phyloP scores from a whole-genome alignment of 495 filamentous ascomycete species.

The Talaromyces ruber region DNA sequence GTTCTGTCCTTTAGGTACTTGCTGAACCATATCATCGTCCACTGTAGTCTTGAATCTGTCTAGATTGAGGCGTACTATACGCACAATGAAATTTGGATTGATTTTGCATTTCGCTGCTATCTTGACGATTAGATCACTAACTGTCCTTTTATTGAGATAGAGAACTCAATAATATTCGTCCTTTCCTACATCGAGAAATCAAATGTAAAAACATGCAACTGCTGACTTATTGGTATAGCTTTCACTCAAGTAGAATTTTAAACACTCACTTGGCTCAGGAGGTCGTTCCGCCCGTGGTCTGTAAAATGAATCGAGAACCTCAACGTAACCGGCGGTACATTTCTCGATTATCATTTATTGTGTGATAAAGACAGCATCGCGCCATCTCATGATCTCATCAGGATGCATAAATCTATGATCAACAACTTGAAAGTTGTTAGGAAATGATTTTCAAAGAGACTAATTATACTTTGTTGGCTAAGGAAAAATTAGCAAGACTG shows the following conservation, averaged over 20 bases:
- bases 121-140: constrained; percentile 57
- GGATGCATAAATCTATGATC: constrained; percentile 4
- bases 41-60: constrained; percentile 73
- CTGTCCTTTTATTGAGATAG: constrained; percentile 70
- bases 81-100: constrained; percentile 57
- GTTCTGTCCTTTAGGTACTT: constrained; percentile 86
- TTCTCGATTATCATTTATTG: constrained; percentile 39
- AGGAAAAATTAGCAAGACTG: constrained; percentile 25
- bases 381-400: constrained; percentile 15
- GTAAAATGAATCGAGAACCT: constrained; percentile 78
- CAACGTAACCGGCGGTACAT: constrained; percentile 65
- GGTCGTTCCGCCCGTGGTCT: constrained; percentile 65
- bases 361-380: constrained; percentile 12
- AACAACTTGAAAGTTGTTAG: constrained; percentile 13
- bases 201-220: constrained; percentile 85
- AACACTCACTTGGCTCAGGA: constrained; percentile 57
- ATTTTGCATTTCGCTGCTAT: constrained; percentile 72
- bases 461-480: constrained; percentile 57
- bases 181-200: constrained; percentile 44
- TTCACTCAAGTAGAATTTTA: neutral
- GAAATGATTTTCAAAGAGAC: constrained; percentile 36
- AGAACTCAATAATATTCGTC: constrained; percentile 74
- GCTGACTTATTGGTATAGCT: constrained; percentile 12
- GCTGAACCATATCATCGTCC: constrained; percentile 87
- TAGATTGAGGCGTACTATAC: constrained; percentile 59